Conservation (phyloP, 2,329 filamentous ascomycete species). For the Calonectria naviculata region DNA sequence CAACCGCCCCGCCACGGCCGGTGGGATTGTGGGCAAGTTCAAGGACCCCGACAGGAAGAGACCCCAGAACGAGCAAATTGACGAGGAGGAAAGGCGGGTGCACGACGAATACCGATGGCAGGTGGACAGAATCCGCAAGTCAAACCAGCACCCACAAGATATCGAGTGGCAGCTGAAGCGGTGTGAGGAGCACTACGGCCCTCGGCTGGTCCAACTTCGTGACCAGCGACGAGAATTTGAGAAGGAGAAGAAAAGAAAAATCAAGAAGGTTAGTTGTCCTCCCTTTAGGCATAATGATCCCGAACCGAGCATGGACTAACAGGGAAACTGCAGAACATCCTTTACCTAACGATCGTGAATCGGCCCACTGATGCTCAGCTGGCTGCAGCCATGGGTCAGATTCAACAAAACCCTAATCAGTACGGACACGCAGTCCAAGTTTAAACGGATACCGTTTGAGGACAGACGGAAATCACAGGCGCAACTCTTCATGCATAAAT, state of each 20-base stretch:
- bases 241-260: neutral
- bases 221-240: too few relatives aligned
- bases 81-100: neutral
- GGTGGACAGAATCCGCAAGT: neutral
- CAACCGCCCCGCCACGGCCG: neutral
- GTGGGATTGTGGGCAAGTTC: neutral
- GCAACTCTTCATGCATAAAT: neutral
- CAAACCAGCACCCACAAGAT: neutral
- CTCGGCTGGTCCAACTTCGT: neutral
- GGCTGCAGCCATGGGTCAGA: neutral
- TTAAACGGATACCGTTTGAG: neutral
- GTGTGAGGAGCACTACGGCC: neutral
- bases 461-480: neutral
- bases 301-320: neutral
- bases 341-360: neutral
- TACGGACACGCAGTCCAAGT: neutral
- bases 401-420: neutral
- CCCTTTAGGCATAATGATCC: neutral
- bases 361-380: neutral
- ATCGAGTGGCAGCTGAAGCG: neutral
- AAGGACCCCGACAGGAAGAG: slow-evolving; percentile 1
- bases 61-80: neutral
- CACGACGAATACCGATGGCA: neutral
- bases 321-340: neutral
- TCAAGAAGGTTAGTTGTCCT: neutral